A percentile compares a stretch with the other conserved stretches of the same genome.
phyloP scores from a whole-genome alignment of 805 yeast species.

The Brettanomyces sp. region DNA sequence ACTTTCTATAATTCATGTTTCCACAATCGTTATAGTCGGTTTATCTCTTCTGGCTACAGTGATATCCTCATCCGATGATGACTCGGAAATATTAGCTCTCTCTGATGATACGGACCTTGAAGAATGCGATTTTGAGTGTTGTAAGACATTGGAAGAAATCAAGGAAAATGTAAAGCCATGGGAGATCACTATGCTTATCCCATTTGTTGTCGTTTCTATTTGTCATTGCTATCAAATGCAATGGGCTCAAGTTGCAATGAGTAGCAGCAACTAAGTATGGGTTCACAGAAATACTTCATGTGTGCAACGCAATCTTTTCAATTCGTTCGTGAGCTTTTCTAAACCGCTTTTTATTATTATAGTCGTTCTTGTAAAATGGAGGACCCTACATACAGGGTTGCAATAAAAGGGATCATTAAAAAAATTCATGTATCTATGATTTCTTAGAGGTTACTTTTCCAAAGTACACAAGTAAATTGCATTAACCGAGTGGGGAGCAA shows the following conservation, averaged over 20 bases:
- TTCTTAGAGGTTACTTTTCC: too few relatives aligned
- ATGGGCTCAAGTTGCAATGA: neutral
- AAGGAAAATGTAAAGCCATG: neutral
- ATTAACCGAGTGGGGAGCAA: too few relatives aligned
- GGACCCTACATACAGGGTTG: too few relatives aligned
- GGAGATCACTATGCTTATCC: slow-evolving; percentile 7
- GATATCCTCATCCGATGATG: slow-evolving; percentile 6
- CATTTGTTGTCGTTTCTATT: slow-evolving; percentile 11
- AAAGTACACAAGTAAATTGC: too few relatives aligned
- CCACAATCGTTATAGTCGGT: slow-evolving; percentile 9
- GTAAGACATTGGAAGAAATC: neutral
- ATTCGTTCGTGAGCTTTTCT: too few relatives aligned
- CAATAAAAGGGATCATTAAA: too few relatives aligned
- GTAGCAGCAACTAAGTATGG: too few relatives aligned
- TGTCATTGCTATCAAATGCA: slow-evolving; percentile 6
- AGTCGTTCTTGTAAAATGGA: too few relatives aligned
- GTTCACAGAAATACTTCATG: too few relatives aligned
- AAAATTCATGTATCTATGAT: too few relatives aligned
- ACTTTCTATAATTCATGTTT: slow-evolving; percentile 7
- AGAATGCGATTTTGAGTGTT: neutral
- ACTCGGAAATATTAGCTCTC: neutral
- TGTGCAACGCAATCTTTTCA: too few relatives aligned
- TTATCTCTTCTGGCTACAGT: slow-evolving; percentile 11
- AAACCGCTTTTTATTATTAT: too few relatives aligned
- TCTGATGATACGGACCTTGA: neutral